Percentiles rank a stretch among this genome's conserved stretches.
These are phyloP conservation scores for Blastocystis sp. DNA, from an alignment of 352 stramenopile genomes.

Conservation along the genomic window DNA sequence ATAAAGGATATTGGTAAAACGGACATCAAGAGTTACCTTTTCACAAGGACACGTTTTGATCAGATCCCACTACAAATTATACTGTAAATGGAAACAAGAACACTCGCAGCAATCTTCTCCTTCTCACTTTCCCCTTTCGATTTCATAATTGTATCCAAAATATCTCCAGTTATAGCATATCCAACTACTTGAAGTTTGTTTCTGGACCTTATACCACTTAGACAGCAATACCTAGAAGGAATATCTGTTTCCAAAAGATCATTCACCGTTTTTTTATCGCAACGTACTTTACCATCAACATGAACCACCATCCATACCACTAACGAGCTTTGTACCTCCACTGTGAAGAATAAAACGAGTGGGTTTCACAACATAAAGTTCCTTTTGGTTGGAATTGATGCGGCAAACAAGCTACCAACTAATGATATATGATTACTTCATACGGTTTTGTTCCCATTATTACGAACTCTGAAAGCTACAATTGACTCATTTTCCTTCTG, in stretches of 20 bases:
- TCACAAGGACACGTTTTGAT: not conserved
- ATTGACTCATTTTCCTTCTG: constrained; percentile 35
- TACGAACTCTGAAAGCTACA: constrained; percentile 24
- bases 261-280: constrained; percentile 14
- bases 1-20: constrained; percentile 61
- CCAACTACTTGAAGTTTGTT: constrained; percentile 33
- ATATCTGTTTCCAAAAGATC: constrained; percentile 45
- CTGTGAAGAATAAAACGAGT: constrained; percentile 30
- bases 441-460: not conserved
- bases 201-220: not conserved
- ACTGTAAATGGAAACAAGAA: not conserved
- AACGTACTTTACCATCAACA: constrained; percentile 3
- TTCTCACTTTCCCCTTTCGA: not conserved
- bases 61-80: not conserved
- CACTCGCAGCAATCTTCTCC: not conserved
- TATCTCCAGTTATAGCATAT: not conserved
- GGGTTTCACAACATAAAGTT: constrained; percentile 42
- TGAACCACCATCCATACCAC: not conserved
- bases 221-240: constrained; percentile 11
- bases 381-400: constrained; percentile 50
- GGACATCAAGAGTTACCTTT: constrained; percentile 12
- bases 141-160: not conserved
- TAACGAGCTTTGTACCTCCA: constrained; percentile 15
- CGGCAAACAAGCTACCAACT: constrained; percentile 5
- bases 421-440: not conserved